Evolutionary conservation across 148 eudicot genomes (phyloP).

Genomic region (Linanthus parryae): DNA sequence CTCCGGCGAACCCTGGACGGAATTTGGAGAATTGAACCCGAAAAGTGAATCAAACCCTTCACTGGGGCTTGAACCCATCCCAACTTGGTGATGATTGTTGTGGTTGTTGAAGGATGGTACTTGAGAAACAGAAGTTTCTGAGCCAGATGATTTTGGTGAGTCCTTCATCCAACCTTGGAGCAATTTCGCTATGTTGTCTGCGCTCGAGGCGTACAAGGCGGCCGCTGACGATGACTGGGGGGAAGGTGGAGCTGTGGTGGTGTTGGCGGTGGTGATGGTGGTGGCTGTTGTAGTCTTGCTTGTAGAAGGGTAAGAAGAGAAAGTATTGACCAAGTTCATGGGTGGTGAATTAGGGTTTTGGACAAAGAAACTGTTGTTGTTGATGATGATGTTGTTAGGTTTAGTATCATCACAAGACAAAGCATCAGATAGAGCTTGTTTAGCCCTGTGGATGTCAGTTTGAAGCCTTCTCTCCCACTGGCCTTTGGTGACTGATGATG

Average conservation of each 20-base stretch:
- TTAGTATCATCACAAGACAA: slow-evolving; percentile 45
- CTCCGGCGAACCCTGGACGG: too few relatives aligned
- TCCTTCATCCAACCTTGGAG: slow-evolving; percentile 48
- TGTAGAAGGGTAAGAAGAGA: too few relatives aligned
- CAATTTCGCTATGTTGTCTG: slow-evolving; percentile 59
- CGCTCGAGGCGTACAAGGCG: slow-evolving; percentile 46
- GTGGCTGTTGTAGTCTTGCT: too few relatives aligned
- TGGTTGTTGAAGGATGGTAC: too few relatives aligned
- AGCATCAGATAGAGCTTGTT: slow-evolving; percentile 71
- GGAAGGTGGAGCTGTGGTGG: background rate
- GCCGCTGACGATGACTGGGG: background rate
- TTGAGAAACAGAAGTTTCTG: too few relatives aligned
- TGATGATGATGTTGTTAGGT: slow-evolving; percentile 5
- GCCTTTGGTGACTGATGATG: slow-evolving; percentile 31
- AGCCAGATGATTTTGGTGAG: slow-evolving; percentile 20
- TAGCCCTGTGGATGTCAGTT: slow-evolving; percentile 62
- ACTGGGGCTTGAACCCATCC: slow-evolving; percentile 12
- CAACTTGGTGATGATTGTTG: slow-evolving; percentile 16
- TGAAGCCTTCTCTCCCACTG: slow-evolving; percentile 86
- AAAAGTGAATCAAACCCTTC: slow-evolving; percentile 17
- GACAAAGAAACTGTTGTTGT: background rate
- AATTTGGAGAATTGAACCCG: background rate
- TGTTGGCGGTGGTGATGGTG: background rate
- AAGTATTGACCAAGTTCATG: background rate
- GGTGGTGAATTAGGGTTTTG: too few relatives aligned